Evolutionary conservation across 768 basidiomycete species (phyloP).

Genomic region (Gloeostereum incarnatum): DNA sequence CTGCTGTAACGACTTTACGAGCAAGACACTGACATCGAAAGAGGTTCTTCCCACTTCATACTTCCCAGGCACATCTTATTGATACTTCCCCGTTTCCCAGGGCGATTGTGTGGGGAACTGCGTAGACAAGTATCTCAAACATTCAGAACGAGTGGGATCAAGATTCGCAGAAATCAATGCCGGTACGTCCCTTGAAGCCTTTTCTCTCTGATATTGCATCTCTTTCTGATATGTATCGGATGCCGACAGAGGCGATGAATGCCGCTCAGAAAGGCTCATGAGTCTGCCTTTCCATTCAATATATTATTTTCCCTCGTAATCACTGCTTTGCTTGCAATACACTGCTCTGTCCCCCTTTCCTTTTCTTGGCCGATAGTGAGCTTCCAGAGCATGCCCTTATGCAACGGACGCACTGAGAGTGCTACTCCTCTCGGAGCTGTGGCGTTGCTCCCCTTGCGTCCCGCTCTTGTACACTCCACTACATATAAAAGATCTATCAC

Average conservation of each 20-base stretch:
- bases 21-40: conserved; percentile 86
- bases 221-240: not conserved
- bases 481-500: no score
- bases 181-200: conserved; percentile 39
- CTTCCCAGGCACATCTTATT: conserved; percentile 1
- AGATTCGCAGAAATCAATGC: conserved; percentile 90
- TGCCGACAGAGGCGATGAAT: conserved; percentile 28
- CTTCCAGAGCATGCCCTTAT: no score
- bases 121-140: conserved; percentile 96
- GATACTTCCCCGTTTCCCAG: conserved; percentile 27
- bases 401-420: no score
- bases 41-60: conserved; percentile 46
- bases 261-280: conserved; percentile 28
- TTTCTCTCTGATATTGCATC: conserved; percentile 2
- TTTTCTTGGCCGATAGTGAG: no score
- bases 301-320: no score
- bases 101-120: conserved; percentile 89
- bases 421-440: no score
- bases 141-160: conserved; percentile 87
- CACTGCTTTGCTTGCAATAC: no score
- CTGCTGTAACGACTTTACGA: conserved; percentile 95
- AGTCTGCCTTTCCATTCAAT: no score
- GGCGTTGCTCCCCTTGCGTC: no score
- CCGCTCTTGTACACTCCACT: no score
- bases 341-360: no score